phyloP scores from a whole-genome alignment of 148 eudicot genomes.

The Euryodendron excelsum region DNA sequence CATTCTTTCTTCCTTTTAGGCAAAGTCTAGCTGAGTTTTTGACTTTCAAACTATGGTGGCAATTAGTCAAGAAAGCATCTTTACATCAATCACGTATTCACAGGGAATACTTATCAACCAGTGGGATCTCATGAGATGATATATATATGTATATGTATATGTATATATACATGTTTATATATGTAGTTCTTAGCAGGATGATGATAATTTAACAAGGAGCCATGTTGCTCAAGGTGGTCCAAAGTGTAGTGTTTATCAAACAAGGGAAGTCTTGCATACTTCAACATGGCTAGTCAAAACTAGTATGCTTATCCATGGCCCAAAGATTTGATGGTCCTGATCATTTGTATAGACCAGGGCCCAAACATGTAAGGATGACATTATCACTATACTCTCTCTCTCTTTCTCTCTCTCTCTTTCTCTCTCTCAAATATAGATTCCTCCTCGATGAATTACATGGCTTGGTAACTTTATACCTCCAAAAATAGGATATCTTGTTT shows the following conservation, averaged over 20 bases:
- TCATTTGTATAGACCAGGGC: neutral
- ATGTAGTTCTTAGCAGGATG: neutral
- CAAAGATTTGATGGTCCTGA: neutral
- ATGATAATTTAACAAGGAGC: neutral
- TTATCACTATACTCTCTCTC: neutral
- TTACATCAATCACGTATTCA: neutral
- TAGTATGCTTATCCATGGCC: neutral
- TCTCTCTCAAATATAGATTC: neutral
- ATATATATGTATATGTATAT: too few relatives aligned
- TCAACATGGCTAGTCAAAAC: neutral
- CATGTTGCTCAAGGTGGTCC: neutral
- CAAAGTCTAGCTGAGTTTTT: neutral
- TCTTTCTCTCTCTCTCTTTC: neutral
- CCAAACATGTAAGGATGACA: neutral
- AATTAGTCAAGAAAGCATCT: constrained; percentile 11
- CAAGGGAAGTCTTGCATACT: neutral
- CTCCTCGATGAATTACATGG: neutral
- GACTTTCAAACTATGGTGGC: neutral
- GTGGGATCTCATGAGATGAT: neutral
- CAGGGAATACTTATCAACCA: constrained; percentile 1
- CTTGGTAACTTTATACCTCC: neutral
- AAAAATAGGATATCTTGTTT: constrained; percentile 13
- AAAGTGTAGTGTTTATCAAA: neutral
- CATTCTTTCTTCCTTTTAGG: neutral
- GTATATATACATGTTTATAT: too few relatives aligned